These are phyloP conservation scores for Paraleonurus japonicus DNA, from an alignment of 257 asterid genomes.

Conservation along the genomic window DNA sequence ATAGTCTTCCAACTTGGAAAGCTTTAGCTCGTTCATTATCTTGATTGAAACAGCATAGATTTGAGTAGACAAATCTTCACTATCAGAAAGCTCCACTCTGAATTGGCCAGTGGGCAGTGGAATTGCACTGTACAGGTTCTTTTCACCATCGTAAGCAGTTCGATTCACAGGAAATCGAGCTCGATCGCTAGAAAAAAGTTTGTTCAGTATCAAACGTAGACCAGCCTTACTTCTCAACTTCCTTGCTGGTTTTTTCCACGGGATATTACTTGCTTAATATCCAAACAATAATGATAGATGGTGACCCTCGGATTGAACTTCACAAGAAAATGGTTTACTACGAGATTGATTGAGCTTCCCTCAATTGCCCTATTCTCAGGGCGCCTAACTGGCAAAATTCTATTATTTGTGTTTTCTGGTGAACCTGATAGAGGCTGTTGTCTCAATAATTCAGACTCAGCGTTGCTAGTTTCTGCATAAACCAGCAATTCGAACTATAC, in stretches of 20 bases:
- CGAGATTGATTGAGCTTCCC: constrained; percentile 40
- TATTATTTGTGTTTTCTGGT: not conserved
- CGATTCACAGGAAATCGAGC: constrained; percentile 47
- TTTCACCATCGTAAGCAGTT: constrained; percentile 69
- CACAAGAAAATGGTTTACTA: constrained; percentile 60
- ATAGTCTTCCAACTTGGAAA: constrained; percentile 64
- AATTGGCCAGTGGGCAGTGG: constrained; percentile 55
- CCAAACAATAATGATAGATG: constrained; percentile 58
- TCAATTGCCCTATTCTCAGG: constrained; percentile 27
- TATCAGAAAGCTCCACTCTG: constrained; percentile 44
- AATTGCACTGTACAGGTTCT: constrained; percentile 61
- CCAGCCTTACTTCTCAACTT: constrained; percentile 35
- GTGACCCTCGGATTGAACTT: constrained; percentile 44
- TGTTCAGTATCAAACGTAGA: constrained; percentile 40
- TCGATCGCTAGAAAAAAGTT: constrained; percentile 45
- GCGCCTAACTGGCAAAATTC: constrained; percentile 39
- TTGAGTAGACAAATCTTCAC: constrained; percentile 32
- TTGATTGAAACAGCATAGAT: constrained; percentile 46
- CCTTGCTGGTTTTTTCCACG: constrained; percentile 33
- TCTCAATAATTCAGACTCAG: constrained; percentile 15
- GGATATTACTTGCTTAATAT: constrained; percentile 36
- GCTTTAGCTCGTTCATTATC: constrained; percentile 49
- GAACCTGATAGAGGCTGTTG: constrained; percentile 3
- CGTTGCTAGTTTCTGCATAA: constrained; percentile 23
- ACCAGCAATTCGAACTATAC: constrained; percentile 2